phyloP scores from a whole-genome alignment of 2,329 filamentous ascomycete species.

The Monosporascus cannonballus region DNA sequence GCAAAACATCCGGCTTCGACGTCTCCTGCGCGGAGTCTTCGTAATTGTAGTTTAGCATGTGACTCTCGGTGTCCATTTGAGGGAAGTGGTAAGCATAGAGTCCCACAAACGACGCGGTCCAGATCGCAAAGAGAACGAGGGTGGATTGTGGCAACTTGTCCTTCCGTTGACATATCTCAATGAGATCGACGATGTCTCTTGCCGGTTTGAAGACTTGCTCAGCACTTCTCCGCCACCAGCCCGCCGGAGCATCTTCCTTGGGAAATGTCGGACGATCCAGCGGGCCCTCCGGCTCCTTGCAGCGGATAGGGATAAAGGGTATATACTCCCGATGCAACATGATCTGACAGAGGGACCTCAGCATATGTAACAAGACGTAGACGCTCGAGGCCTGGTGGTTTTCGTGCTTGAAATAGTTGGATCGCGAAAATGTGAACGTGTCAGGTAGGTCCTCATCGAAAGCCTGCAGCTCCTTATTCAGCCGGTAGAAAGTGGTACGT shows the following conservation, averaged over 20 bases:
- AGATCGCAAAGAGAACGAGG: conserved; percentile 60
- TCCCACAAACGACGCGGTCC: conserved; percentile 59
- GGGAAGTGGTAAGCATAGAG: conserved; percentile 63
- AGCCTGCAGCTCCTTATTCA: conserved; percentile 43
- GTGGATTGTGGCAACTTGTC: conserved; percentile 62
- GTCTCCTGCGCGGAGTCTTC: conserved; percentile 18
- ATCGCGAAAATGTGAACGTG: conserved; percentile 50
- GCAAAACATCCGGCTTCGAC: conserved; percentile 22
- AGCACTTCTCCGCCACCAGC: conserved; percentile 59
- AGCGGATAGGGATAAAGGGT: conserved; percentile 56
- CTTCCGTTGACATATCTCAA: conserved; percentile 54
- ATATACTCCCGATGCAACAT: conserved; percentile 65
- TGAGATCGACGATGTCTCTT: conserved; percentile 57
- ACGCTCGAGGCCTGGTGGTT: conserved; percentile 56
- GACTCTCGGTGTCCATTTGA: conserved; percentile 56
- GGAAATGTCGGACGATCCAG: conserved; percentile 53
- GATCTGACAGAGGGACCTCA: conserved; percentile 59
- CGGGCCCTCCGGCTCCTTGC: conserved; percentile 43
- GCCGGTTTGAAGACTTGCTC: conserved; percentile 57
- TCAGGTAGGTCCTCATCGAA: conserved; percentile 50
- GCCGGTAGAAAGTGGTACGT: conserved; percentile 45
- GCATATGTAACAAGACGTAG: conserved; percentile 62
- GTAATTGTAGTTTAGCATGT: conserved; percentile 40
- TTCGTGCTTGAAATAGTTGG: conserved; percentile 61
- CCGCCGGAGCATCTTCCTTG: conserved; percentile 38